phyloP scores from a whole-genome alignment of 352 stramenopile genomes.

The Phytophthora pini region DNA sequence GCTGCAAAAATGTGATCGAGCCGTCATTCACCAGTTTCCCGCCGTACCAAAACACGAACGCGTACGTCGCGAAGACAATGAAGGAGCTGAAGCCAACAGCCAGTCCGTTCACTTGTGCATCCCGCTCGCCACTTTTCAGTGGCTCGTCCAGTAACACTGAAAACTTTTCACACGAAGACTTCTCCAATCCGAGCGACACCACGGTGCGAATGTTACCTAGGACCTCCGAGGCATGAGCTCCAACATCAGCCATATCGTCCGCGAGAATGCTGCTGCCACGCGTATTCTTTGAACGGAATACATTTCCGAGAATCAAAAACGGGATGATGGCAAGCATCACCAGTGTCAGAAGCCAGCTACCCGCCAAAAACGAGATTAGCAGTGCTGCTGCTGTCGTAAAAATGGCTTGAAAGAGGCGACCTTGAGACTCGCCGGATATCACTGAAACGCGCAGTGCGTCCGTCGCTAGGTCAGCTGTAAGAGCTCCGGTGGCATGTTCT shows the following conservation, averaged over 20 bases:
- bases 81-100: conserved; percentile 76
- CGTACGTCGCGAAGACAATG: conserved; percentile 44
- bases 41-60: conserved; percentile 68
- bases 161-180: conserved; percentile 22
- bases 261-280: conserved; percentile 7
- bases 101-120: conserved; percentile 44
- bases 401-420: conserved; percentile 50
- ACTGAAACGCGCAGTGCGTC: conserved; percentile 53
- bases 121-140: conserved; percentile 20
- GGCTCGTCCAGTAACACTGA: conserved; percentile 17
- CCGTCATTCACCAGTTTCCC: conserved; percentile 44
- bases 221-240: conserved; percentile 49
- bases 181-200: conserved; percentile 37
- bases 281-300: conserved; percentile 30
- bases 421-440: conserved; percentile 51
- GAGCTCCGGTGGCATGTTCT: conserved; percentile 60
- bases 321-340: conserved; percentile 68
- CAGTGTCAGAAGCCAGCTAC: conserved; percentile 63
- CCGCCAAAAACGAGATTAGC: conserved; percentile 55
- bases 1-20: conserved; percentile 48
- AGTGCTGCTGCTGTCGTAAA: conserved; percentile 52
- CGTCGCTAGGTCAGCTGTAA: conserved; percentile 70
- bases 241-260: conserved; percentile 41
- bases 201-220: conserved; percentile 56
- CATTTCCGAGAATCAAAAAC: conserved; percentile 56